These are phyloP conservation scores for Lasiodiplodia gonubiensis DNA, from an alignment of 2,329 filamentous ascomycete species.

Conservation along the genomic window DNA sequence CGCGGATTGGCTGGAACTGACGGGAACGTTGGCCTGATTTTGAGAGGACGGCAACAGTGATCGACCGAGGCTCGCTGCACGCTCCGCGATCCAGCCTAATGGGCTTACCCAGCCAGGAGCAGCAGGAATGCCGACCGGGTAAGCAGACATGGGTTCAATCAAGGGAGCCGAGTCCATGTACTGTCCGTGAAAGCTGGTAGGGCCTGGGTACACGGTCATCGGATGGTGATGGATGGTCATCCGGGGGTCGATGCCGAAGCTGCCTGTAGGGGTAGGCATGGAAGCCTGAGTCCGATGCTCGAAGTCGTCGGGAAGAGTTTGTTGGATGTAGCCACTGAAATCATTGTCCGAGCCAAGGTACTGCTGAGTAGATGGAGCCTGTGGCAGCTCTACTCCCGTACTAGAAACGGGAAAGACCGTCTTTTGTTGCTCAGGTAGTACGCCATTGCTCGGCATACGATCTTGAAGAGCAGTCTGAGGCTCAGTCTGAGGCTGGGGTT, in stretches of 20 bases:
- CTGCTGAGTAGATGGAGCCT: background rate
- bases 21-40: background rate
- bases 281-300: background rate
- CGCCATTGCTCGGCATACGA: background rate
- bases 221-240: background rate
- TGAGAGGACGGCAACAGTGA: background rate
- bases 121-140: background rate
- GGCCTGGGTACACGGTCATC: background rate
- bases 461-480: background rate
- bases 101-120: background rate
- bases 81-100: background rate
- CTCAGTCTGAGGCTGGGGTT: background rate
- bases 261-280: background rate
- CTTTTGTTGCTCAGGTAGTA: background rate
- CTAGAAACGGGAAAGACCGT: background rate
- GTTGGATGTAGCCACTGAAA: background rate
- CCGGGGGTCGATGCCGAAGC: background rate
- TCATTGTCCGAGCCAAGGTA: background rate
- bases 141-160: background rate
- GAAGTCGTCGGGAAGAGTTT: background rate
- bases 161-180: background rate
- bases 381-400: rapidly evolving
- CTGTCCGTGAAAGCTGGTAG: background rate
- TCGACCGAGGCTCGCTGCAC: background rate
- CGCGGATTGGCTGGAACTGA: background rate